Evolutionary conservation across 805 yeast genomes (phyloP).

Genomic region (Spathaspora boniae): DNA sequence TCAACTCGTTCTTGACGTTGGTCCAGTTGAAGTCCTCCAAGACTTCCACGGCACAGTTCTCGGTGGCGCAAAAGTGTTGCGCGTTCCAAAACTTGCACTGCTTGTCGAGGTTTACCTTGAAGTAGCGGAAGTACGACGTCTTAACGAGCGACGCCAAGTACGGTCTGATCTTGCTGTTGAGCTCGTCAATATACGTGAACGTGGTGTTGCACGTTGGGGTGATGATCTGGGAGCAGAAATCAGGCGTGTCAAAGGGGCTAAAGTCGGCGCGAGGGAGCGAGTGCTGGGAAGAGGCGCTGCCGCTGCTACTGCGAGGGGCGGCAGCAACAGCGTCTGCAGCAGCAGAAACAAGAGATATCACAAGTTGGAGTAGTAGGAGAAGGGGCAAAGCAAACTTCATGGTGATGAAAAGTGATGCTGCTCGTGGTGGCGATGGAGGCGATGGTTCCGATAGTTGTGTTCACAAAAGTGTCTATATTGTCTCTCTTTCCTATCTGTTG

Average conservation of each 20-base stretch:
- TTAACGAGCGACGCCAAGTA: conserved; percentile 54
- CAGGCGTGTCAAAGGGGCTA: conserved; percentile 41
- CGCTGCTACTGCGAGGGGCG: too few species aligned
- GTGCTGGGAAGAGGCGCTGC: too few species aligned
- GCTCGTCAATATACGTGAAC: conserved; percentile 38
- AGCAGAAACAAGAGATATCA: too few species aligned
- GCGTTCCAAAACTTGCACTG: conserved; percentile 87
- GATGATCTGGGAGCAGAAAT: conserved; percentile 43
- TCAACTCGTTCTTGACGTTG: conserved; percentile 56
- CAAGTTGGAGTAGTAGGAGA: background rate
- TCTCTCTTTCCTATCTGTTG: too few species aligned
- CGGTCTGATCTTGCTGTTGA: conserved; percentile 40
- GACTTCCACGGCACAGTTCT: conserved; percentile 87
- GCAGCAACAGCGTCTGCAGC: too few species aligned
- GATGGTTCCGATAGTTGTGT: too few species aligned
- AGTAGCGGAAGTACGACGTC: conserved; percentile 83
- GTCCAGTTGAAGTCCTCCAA: conserved; percentile 64
- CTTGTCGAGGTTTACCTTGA: conserved; percentile 76
- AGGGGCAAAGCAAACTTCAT: background rate
- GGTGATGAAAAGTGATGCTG: background rate
- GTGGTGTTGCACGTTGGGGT: conserved; percentile 45
- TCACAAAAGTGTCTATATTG: too few species aligned
- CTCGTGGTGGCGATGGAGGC: too few species aligned
- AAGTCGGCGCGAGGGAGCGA: conserved; percentile 15
- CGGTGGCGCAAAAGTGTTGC: conserved; percentile 78